Conservation (phyloP, 768 basidiomycete species). For the Russula sp. region DNA sequence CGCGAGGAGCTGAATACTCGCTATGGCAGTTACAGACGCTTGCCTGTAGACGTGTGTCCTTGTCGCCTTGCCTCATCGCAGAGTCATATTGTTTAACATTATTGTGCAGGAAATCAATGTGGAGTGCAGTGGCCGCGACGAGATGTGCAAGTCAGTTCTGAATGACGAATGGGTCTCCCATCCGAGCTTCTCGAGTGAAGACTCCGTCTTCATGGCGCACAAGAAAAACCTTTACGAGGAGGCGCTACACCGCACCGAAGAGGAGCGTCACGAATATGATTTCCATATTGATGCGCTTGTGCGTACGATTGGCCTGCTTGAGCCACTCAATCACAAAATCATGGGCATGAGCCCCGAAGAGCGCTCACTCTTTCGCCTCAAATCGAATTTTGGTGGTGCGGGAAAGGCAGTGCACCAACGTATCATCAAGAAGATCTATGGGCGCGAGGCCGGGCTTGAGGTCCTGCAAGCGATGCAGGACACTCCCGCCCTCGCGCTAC, state of each 20-base stretch:
- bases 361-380: constrained; percentile 74
- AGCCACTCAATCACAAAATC: constrained; percentile 89
- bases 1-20: constrained; percentile 65
- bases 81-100: constrained; percentile 5
- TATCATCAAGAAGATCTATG: constrained; percentile 96
- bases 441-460: constrained; percentile 76
- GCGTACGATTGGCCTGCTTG: constrained; percentile 85
- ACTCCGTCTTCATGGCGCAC: constrained; percentile 84
- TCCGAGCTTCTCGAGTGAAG: constrained; percentile 93
- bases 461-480: constrained; percentile 90
- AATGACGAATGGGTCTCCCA: constrained; percentile 99
- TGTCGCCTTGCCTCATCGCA: constrained; percentile 9
- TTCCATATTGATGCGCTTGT: constrained; percentile 96
- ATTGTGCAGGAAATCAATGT: constrained; percentile 72
- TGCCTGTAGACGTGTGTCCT: constrained; percentile 70
- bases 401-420: constrained; percentile 87
- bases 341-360: constrained; percentile 75
- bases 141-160: constrained; percentile 92
- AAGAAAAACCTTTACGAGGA: constrained; percentile 97
- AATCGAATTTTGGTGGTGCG: constrained; percentile 82
- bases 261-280: constrained; percentile 98
- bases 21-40: constrained; percentile 86
- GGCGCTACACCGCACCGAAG: constrained; percentile 92
- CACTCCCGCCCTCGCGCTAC: constrained; percentile 82
- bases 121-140: constrained; percentile 91